Evolutionary conservation across 2,329 filamentous ascomycete species (phyloP), one percentile per base, ranked within the genome.

Genomic region (Leptographium galeiforme): DNA sequence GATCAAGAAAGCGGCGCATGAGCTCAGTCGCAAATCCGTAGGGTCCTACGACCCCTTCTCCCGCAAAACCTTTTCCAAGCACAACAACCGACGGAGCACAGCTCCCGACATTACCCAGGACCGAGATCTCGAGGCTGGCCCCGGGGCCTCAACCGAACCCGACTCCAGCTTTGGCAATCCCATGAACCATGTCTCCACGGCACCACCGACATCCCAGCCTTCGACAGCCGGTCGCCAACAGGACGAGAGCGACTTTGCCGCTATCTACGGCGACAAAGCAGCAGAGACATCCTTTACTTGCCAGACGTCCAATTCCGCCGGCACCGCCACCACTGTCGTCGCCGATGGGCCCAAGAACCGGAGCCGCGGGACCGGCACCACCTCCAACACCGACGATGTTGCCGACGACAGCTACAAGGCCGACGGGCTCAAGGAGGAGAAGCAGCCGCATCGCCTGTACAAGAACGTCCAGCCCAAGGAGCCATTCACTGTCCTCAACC

Each of bases 401-500:
- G 56, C 55, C 8, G 60, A 57, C 11, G 54, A 57, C 5, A 25
- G 25, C 25, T 25, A 25, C 6, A 57, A 58, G 16, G 56, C 55
- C 8, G 60, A 57, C 11, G 53, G 57, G 11, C 54, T 55, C 8
- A 64, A 66, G n/a, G 65, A 72, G 53, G 68, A 72, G 53, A 69
- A 67, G 52, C 62, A 69, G 47, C 63, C 68, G 43, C 62, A 65
- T 19, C 61, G 67, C 8, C 57, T 77, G 33, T 69, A 77, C 62
- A 71, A 71, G 40, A 64, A 72, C 36, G 62, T 77, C 18, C 57
- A 71, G n/a, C 72, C 75, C 12, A 76, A 75, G 59, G 68, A 71
- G 55, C 72, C 76, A 2, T 85, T 79, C 55, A 84, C 81, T 0
- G 62, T 78, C 10, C 69, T 69, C 56, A 82, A 83, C 61, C 86